Evolutionary conservation across 768 basidiomycete genomes (phyloP).

Genomic region (Strobilomyces confusus): DNA sequence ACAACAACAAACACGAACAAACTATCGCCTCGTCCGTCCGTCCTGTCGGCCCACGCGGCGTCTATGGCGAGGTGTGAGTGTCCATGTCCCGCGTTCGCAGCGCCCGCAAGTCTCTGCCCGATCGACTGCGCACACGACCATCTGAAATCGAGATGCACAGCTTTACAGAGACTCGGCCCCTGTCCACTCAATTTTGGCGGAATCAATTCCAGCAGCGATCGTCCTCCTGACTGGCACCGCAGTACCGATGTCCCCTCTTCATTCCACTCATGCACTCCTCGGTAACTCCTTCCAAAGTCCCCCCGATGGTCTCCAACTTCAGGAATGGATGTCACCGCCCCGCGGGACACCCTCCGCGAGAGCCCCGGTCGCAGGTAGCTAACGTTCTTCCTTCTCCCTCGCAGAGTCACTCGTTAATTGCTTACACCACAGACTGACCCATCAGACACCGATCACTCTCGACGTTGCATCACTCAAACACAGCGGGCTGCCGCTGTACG

Average conservation of each 20-base stretch:
- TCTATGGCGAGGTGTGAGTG: too few species aligned
- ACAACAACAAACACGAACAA: slow-evolving; percentile 25
- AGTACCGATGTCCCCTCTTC: not conserved
- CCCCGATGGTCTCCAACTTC: slow-evolving; percentile 18
- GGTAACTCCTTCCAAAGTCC: not conserved
- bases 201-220: slow-evolving; percentile 5
- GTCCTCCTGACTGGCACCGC: too few species aligned
- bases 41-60: too few species aligned
- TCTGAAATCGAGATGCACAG: not conserved
- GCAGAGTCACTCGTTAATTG: not conserved
- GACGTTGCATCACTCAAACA: not conserved
- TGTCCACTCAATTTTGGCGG: not conserved
- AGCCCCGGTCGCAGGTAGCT: not conserved
- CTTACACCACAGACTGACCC: not conserved
- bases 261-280: not conserved
- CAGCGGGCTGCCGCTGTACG: not conserved
- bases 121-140: too few species aligned
- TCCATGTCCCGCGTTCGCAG: too few species aligned
- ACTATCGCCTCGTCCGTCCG: too few species aligned
- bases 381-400: not conserved
- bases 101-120: too few species aligned
- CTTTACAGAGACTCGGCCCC: slow-evolving; percentile 2
- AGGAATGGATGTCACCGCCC: slow-evolving; percentile 1
- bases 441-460: not conserved
- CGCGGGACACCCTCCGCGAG: not conserved